Evolutionary conservation across 1,284 basidiomycete genomes (phyloP), one percentile per base, ranked within the genome.

Genomic region (Agroathelia rolfsii): DNA sequence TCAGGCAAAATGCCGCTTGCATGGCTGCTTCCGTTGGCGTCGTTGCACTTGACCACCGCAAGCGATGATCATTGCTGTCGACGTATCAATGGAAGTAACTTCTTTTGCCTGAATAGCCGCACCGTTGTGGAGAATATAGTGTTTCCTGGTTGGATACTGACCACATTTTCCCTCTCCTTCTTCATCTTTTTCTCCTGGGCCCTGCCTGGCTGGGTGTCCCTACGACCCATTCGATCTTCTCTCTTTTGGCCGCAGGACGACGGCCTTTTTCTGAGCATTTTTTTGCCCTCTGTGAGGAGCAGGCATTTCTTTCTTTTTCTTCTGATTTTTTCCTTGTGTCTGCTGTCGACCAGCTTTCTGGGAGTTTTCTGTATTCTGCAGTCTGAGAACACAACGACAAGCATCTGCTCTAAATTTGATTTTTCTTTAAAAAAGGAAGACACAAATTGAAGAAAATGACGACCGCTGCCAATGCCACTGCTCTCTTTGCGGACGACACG

Each of bases 381-480:
- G 21, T 24, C 13, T 12, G 10, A 30, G n/a, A 30, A 7, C 5
- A 13, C 7, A 23, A 12, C 25, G 11, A 28, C 19, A 22, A 30
- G 16, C 25, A 6, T 14, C 32, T 22, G 29, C 17, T 31, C 30
- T 32, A 23, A 29, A 14, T 28, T 31, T 16, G 28, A 16, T 24
- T 12, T 20, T 18, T 18, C 18, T 12, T 23, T 22, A 18, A 11
- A n/a, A n/a, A n/a, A n/a, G n/a, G n/a, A n/a, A n/a, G n/a, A n/a
- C n/a, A n/a, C n/a, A n/a, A n/a, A n/a, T n/a, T n/a, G n/a, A n/a
- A 25, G 25, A 17, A 37, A 42, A 34, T 54, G 36, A 47, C 59
- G 30, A 53, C 49, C 35, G 61, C 63, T 17, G 59, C 64, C 28
- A 57, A 66, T 34, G 71, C 73, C 49, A 54, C 68, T 61, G 16